These are phyloP conservation scores for Wallacemonas sp. DNA, from an alignment of 208 protist genomes.

Conservation along the genomic window DNA sequence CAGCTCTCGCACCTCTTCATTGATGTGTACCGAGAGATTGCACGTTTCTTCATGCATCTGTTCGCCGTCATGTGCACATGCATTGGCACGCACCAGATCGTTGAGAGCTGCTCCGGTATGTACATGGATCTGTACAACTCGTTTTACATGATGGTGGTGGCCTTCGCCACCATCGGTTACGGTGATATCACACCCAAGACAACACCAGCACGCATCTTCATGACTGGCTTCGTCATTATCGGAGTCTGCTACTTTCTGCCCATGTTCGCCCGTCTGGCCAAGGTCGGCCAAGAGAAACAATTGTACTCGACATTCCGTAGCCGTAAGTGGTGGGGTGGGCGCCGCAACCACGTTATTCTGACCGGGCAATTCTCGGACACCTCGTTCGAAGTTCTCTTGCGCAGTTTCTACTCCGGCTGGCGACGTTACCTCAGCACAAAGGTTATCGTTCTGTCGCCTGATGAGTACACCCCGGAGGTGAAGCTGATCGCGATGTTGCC, in stretches of 20 bases:
- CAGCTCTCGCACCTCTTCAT: conserved; percentile 50
- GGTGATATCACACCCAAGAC: conserved; percentile 57
- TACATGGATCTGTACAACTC: conserved; percentile 74
- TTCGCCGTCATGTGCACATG: conserved; percentile 75
- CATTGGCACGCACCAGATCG: conserved; percentile 73
- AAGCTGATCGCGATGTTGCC: conserved; percentile 62
- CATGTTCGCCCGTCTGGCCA: conserved; percentile 52
- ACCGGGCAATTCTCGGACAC: conserved; percentile 64
- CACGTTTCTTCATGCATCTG: conserved; percentile 55
- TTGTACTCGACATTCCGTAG: conserved; percentile 60
- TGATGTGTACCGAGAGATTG: conserved; percentile 63
- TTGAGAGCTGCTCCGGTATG: conserved; percentile 49
- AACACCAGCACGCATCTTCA: conserved; percentile 65
- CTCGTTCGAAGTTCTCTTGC: conserved; percentile 64
- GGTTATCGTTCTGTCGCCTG: conserved; percentile 67
- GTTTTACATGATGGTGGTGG: conserved; percentile 70
- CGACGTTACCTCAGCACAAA: conserved; percentile 68
- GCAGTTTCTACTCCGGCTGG: conserved; percentile 83
- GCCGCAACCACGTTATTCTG: conserved; percentile 69
- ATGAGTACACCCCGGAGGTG: conserved; percentile 56
- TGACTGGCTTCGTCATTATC: conserved; percentile 67
- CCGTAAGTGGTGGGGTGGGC: conserved; percentile 28
- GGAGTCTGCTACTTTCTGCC: conserved; percentile 81
- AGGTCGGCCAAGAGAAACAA: conserved; percentile 34
- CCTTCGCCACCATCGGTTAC: conserved; percentile 79